These are phyloP conservation scores for Podila verticillata DNA, from an alignment of 192 early-diverging fungal genomes.

Conservation along the genomic window DNA sequence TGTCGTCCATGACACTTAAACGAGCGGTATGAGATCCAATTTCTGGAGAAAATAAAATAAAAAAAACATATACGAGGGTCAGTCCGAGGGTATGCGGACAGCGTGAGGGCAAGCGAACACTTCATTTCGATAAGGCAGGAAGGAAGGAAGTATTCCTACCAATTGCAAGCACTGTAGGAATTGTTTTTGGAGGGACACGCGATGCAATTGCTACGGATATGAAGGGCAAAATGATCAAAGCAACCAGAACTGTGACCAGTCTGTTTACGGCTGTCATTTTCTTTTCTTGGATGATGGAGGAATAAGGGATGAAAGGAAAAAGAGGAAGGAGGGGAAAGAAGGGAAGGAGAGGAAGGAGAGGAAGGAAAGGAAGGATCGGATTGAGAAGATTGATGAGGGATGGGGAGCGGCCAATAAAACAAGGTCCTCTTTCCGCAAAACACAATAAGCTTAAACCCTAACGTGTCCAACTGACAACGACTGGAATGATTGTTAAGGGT, in stretches of 20 bases:
- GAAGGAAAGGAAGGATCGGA: too few species aligned
- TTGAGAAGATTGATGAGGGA: too few species aligned
- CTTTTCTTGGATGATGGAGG: not conserved
- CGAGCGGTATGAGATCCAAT: slow-evolving; percentile 13
- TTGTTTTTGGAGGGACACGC: not conserved
- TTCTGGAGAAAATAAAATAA: not conserved
- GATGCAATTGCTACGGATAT: slow-evolving; percentile 6
- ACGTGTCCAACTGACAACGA: too few species aligned
- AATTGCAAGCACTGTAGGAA: slow-evolving; percentile 15
- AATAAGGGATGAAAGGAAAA: not conserved
- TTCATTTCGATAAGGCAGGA: not conserved
- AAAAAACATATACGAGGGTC: slow-evolving; percentile 1
- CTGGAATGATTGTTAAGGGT: too few species aligned
- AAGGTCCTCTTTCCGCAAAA: too few species aligned
- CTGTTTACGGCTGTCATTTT: not conserved
- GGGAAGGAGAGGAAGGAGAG: too few species aligned
- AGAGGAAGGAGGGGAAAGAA: slow-evolving; percentile 6
- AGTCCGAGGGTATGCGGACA: not conserved
- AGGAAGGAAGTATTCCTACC: not conserved
- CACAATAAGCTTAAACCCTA: too few species aligned
- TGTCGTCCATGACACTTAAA: slow-evolving; percentile 11
- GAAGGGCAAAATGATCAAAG: slow-evolving; percentile 7
- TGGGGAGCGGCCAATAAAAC: too few species aligned
- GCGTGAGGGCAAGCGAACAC: not conserved
- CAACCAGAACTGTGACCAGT: slow-evolving; percentile 1